Evolutionary conservation across 129 eudicot genomes (phyloP), one percentile per base, ranked within the genome.

Genomic region (Scalesia atractyloides): DNA sequence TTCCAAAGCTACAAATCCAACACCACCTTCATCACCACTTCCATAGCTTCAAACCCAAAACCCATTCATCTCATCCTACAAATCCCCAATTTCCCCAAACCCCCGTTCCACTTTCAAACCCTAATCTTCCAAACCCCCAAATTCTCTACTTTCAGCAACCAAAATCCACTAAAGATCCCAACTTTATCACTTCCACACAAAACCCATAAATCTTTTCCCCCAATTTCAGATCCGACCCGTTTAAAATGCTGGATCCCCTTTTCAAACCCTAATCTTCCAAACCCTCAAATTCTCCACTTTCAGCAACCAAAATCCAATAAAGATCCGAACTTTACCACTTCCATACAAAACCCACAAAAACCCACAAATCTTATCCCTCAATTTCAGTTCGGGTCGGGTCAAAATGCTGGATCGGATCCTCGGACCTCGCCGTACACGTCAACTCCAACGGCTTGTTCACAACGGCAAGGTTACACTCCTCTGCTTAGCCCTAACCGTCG

Each of bases 381-480:
- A 66, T 73, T 57, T 26, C 22, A 69, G 76, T 49, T 49, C 79
- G 22, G 69, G 49, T 20, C 30, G 47, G 52, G 26, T 5, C 9
- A 72, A 75, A 34, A 86, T 84, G 92, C 76, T 89, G 65, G 88
- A 84, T 50, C 86, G 88, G 73, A 44, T 70, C 18, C 56, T 89
- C 12, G 84, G 89, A 19, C 73, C 85, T 6, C 96, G 87, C 67
- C 83, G 90, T 62, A 85, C 54, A 16, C 84, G 91, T 47, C 96
- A 84, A 51, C 22, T 87, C 44, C 88, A 78, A 22, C 83, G 94
- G 63, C 50, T 82, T 41, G 2, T 89, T 14, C 88, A 76, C 5
- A 82, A 85, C 57, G 88, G 84, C 16, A 92, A 92, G 86, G 79
- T 92, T 4, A 92, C 98, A 11, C 22, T 89, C 41, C 49, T 92